A percentile compares a stretch with the other conserved stretches of the same genome.
Evolutionary conservation across 2,329 filamentous ascomycete species (phyloP).

Genomic region (Incumbomyces delicatus): DNA sequence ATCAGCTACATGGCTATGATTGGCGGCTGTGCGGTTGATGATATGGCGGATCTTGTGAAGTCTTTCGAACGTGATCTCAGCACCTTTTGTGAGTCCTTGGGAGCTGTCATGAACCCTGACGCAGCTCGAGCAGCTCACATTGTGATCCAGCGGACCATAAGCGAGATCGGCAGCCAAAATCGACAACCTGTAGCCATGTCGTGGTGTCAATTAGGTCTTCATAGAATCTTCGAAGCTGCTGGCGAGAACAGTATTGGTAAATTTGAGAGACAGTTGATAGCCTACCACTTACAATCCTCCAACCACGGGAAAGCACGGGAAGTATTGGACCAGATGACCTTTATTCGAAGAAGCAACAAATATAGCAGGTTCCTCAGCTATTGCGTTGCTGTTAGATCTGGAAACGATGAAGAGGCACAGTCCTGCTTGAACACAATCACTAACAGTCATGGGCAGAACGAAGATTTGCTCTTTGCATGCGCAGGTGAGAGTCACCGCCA

Average conservation of each 20-base stretch:
- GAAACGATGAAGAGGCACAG: slow-evolving; percentile 3
- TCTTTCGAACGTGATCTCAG: slow-evolving; percentile 22
- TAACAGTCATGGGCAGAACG: slow-evolving; percentile 30
- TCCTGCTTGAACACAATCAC: slow-evolving; percentile 5
- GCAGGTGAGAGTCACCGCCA: slow-evolving; percentile 63
- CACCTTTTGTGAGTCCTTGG: slow-evolving; percentile 39
- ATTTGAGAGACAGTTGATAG: slow-evolving; percentile 63
- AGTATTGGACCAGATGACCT: slow-evolving; percentile 49
- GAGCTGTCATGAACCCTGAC: slow-evolving; percentile 23
- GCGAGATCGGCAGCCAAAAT: not conserved
- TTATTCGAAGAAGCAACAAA: slow-evolving; percentile 49
- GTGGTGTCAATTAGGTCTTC: slow-evolving; percentile 65
- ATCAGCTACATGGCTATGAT: slow-evolving; percentile 60
- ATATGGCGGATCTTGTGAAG: not conserved
- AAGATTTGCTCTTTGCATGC: slow-evolving; percentile 68
- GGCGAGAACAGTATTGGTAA: slow-evolving; percentile 59
- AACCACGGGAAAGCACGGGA: slow-evolving; percentile 41
- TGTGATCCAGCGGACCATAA: slow-evolving; percentile 59
- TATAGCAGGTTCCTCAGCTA: slow-evolving; percentile 58
- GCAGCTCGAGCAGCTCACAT: slow-evolving; percentile 45
- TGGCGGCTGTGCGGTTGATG: no score
- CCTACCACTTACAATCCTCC: slow-evolving; percentile 55
- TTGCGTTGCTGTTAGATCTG: slow-evolving; percentile 53
- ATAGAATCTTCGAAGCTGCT: slow-evolving; percentile 55
- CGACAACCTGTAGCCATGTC: slow-evolving; percentile 28